These are phyloP conservation scores for Globisporangium nunn DNA, from an alignment of 352 stramenopile species.

Conservation along the genomic window DNA sequence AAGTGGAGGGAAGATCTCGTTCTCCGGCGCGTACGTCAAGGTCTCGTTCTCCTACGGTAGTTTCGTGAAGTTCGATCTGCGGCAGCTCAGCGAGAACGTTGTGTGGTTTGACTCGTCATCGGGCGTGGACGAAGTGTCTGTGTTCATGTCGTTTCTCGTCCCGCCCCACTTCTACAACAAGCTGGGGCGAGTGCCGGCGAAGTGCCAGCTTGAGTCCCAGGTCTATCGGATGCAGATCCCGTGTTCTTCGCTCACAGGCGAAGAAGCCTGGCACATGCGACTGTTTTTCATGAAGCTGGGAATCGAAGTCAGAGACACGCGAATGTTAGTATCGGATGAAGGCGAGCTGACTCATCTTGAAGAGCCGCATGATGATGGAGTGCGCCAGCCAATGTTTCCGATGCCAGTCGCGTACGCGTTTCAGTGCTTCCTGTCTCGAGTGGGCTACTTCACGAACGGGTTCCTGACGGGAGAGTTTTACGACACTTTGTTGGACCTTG, in stretches of 20 bases:
- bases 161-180: constrained; percentile 33
- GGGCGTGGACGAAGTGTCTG: constrained; percentile 7
- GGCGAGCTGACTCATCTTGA: constrained; percentile 24
- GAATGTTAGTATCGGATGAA: constrained; percentile 24
- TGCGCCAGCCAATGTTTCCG: constrained; percentile 5
- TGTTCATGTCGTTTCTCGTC: constrained; percentile 30
- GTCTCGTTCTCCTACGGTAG: constrained; percentile 13
- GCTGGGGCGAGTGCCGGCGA: constrained; percentile 21
- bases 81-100: constrained; percentile 26
- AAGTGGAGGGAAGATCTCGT: constrained; percentile 11
- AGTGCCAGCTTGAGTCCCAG: constrained; percentile 29
- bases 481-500: constrained; percentile 23
- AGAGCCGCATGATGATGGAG: neutral
- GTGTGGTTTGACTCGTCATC: constrained; percentile 44
- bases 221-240: constrained; percentile 20
- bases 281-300: constrained; percentile 40
- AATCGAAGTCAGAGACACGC: constrained; percentile 40
- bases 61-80: constrained; percentile 35
- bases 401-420: constrained; percentile 39
- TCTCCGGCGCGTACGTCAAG: constrained; percentile 12
- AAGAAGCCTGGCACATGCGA: constrained; percentile 34
- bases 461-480: constrained; percentile 30
- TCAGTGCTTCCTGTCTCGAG: constrained; percentile 41
- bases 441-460: constrained; percentile 40
- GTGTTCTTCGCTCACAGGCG: neutral